Evolutionary conservation across 805 yeast genomes (phyloP), one percentile per base, ranked within the genome.

Genomic region (Monosporozyma yasuniensis): DNA sequence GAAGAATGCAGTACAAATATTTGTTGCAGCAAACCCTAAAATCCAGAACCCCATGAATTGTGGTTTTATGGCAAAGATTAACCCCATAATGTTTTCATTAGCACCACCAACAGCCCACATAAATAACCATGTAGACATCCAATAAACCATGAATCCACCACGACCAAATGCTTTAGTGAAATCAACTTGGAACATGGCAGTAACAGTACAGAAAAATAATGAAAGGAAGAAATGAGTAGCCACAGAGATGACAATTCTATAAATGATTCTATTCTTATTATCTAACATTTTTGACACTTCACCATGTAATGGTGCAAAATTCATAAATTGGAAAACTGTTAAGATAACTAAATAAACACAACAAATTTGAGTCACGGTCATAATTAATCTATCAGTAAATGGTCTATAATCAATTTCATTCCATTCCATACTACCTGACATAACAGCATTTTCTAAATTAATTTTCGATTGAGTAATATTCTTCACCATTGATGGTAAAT

Each of bases 51-150:
- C 89, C 44, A 83, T 55, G 47, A 73, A 56, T 21, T 87, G 85
- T 1, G 93, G 91, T 48, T 71, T 71, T n/a, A 70, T 49, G 7
- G 81, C 66, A 46, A 82, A 67, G 4, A 76, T 60, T 7, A 84
- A 79, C 55, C n/a, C n/a, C n/a, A n/a, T n/a, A n/a, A 76, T 67
- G 53, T 82, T 78, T 64, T 86, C 93, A 60, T 81, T 83, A 21
- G 83, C 81, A 46, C 84, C 78, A 52, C 91, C 95, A 27, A 84
- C 83, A 0, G 90, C 86, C 52, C 80, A 68, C 86, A 86, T 81
- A 5, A 87, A 77, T 46, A 86, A 57, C 61, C 69, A 86, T 4
- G 81, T 73, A 21, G 80, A 55, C 77, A 82, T 73, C 95, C 95
- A 87, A 55, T 76, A 77, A 1, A 86, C 81, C 41, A 86, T 75